These are phyloP conservation scores for thale cress (Arabidopsis thaliana) DNA, from an alignment of 345 rosid genomes.

Conservation along the genomic window DNA sequence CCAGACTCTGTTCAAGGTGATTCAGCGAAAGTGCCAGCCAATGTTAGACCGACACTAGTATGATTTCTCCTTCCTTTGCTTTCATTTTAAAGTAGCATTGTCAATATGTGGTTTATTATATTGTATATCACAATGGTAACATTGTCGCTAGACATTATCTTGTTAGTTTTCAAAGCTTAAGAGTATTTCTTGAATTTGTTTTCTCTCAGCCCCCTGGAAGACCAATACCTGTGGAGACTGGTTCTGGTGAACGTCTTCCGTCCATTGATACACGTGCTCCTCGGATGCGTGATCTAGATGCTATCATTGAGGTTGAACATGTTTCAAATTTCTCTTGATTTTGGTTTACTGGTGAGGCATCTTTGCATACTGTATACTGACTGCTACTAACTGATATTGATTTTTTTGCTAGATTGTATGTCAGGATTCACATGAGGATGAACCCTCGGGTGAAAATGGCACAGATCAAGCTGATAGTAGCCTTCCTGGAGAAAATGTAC, in stretches of 20 bases:
- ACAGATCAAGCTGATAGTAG: conserved; percentile 49
- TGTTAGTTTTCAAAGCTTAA: conserved; percentile 18
- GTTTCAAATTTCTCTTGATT: conserved; percentile 31
- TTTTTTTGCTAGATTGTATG: conserved; percentile 76
- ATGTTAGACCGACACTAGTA: conserved; percentile 82
- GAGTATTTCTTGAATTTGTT: conserved; percentile 33
- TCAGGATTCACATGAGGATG: conserved; percentile 59
- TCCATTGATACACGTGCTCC: conserved; percentile 90
- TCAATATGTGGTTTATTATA: conserved; percentile 20
- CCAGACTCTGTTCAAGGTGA: conserved; percentile 66
- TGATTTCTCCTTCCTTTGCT: conserved; percentile 43
- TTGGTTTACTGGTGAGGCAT: conserved; percentile 24
- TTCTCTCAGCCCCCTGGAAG: conserved; percentile 89
- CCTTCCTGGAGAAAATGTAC: conserved; percentile 53
- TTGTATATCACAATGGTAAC: conserved; percentile 4
- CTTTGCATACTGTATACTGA: conserved; percentile 28
- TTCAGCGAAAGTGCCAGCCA: conserved; percentile 60
- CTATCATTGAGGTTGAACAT: conserved; percentile 82
- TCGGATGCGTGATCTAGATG: conserved; percentile 90
- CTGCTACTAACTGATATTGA: conserved; percentile 42
- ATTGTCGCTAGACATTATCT: conserved; percentile 8
- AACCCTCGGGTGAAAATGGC: conserved; percentile 41
- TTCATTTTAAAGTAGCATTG: conserved; percentile 10
- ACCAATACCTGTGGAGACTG: conserved; percentile 95
- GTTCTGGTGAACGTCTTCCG: conserved; percentile 87